A percentile compares a stretch with the other conserved stretches of the same genome.
Conservation (phyloP, 2,329 filamentous ascomycete species). For the Didymella lethalis region DNA sequence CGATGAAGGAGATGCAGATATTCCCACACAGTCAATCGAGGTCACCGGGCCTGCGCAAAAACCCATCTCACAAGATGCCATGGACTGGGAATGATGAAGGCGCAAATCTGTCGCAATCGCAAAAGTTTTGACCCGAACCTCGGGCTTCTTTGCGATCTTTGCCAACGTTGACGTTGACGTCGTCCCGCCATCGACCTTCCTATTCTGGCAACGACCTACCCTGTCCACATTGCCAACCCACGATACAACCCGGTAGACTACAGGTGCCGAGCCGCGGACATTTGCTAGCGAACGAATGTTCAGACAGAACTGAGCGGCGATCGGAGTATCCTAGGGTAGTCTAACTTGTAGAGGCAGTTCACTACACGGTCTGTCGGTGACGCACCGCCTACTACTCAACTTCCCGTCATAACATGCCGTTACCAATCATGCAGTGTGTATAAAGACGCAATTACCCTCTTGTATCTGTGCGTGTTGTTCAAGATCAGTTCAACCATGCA, state of each 20-base stretch:
- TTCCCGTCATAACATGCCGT: constrained; percentile 13
- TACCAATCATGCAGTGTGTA: constrained; percentile 14
- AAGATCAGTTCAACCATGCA: constrained; percentile 28
- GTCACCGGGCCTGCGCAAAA: background rate
- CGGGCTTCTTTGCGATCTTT: constrained; percentile 3
- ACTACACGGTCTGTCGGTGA: constrained; percentile 18
- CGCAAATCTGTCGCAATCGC: constrained; percentile 42
- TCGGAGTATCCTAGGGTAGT: constrained; percentile 9
- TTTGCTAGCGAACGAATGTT: constrained; percentile 14
- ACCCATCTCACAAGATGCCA: background rate
- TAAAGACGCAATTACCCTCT: constrained; percentile 17
- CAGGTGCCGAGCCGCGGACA: constrained; percentile 37
- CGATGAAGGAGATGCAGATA: constrained; percentile 13
- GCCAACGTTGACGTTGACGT: constrained; percentile 17
- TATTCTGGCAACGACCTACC: constrained; percentile 36
- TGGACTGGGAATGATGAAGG: constrained; percentile 20
- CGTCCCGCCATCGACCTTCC: constrained; percentile 37
- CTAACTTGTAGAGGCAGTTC: constrained; percentile 44
- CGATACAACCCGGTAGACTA: constrained; percentile 24
- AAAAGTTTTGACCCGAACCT: constrained; percentile 32
- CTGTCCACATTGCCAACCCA: constrained; percentile 27
- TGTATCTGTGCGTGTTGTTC: background rate
- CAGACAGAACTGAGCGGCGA: constrained; percentile 11
- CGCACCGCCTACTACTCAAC: constrained; percentile 2
- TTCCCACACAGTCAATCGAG: constrained; percentile 18